Percentiles rank a stretch among this genome's conserved stretches.
Conservation (phyloP, 2,329 filamentous ascomycete species). For the Stachybotrys chlorohalonatus region DNA sequence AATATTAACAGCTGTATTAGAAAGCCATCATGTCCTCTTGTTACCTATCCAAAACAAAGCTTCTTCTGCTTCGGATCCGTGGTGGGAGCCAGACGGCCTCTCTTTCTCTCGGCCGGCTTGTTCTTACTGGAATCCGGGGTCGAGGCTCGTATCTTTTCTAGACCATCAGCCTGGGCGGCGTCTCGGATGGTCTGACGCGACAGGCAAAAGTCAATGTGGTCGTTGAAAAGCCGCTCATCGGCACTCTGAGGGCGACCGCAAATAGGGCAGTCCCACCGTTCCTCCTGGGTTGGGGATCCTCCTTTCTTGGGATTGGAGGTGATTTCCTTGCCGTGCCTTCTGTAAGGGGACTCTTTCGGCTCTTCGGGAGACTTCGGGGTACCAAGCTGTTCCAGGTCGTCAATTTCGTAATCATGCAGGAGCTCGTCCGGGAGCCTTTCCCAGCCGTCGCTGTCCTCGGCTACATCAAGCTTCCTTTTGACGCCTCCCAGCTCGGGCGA, state of each 20-base stretch:
- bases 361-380: not conserved
- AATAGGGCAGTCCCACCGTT: slow-evolving; percentile 80
- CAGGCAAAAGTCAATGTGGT: slow-evolving; percentile 86
- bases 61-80: slow-evolving; percentile 41
- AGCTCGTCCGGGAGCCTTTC: slow-evolving; percentile 62
- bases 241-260: slow-evolving; percentile 68
- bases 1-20: not conserved
- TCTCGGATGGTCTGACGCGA: slow-evolving; percentile 81
- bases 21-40: slow-evolving; percentile 6
- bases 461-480: slow-evolving; percentile 25
- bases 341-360: not conserved
- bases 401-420: slow-evolving; percentile 25
- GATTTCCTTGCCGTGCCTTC: slow-evolving; percentile 41
- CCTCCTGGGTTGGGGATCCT: slow-evolving; percentile 24
- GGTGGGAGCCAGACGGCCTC: slow-evolving; percentile 18
- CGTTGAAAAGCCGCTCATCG: slow-evolving; percentile 72
- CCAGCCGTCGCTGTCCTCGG: slow-evolving; percentile 39
- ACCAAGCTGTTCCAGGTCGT: slow-evolving; percentile 4
- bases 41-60: slow-evolving; percentile 38
- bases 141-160: slow-evolving; percentile 14
- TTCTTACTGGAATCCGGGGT: slow-evolving; percentile 28
- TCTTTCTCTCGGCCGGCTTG: slow-evolving; percentile 28
- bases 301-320: slow-evolving; percentile 32
- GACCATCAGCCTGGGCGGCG: slow-evolving; percentile 51
- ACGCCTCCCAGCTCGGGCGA: slow-evolving; percentile 3